Evolutionary conservation across 208 protist genomes (phyloP).

Genomic region (Kentomonas sorsogonicus): DNA sequence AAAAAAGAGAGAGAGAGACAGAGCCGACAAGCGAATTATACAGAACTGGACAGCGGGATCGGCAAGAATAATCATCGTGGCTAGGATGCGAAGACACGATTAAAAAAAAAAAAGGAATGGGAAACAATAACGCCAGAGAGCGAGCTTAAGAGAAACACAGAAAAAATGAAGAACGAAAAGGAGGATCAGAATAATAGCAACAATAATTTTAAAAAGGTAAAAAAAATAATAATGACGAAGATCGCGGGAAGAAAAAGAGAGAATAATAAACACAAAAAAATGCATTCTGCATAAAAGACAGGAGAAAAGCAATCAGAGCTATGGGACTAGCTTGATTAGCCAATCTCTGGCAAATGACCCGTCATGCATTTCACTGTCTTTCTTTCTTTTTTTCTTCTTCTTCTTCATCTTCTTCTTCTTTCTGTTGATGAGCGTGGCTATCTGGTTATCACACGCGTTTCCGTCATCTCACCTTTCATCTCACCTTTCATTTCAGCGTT

Average conservation of each 20-base stretch:
- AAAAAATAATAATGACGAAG: conserved; percentile 8
- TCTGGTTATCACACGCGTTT: too few species aligned
- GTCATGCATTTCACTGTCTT: too few species aligned
- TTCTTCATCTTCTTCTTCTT: conserved; percentile 11
- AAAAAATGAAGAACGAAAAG: conserved; percentile 4
- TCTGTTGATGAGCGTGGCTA: too few species aligned
- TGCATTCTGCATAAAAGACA: too few species aligned
- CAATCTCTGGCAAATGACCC: too few species aligned
- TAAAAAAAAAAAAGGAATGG: conserved; percentile 2
- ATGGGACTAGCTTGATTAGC: too few species aligned
- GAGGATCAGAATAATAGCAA: not conserved
- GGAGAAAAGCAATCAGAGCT: too few species aligned
- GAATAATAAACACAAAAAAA: conserved; percentile 8
- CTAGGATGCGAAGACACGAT: too few species aligned
- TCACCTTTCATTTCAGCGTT: too few species aligned
- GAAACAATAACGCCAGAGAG: not conserved
- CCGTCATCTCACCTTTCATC: too few species aligned
- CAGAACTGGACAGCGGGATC: not conserved
- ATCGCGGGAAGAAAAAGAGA: conserved; percentile 7
- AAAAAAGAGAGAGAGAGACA: too few species aligned
- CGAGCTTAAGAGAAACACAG: not conserved
- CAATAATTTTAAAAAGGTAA: conserved; percentile 3
- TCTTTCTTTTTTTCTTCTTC: too few species aligned
- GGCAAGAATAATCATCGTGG: not conserved
- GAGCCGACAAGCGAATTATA: not conserved